A percentile compares a stretch with the other conserved stretches of the same genome.
Evolutionary conservation across 495 filamentous ascomycete species (phyloP).

Genomic region (Daldinia decipiens): DNA sequence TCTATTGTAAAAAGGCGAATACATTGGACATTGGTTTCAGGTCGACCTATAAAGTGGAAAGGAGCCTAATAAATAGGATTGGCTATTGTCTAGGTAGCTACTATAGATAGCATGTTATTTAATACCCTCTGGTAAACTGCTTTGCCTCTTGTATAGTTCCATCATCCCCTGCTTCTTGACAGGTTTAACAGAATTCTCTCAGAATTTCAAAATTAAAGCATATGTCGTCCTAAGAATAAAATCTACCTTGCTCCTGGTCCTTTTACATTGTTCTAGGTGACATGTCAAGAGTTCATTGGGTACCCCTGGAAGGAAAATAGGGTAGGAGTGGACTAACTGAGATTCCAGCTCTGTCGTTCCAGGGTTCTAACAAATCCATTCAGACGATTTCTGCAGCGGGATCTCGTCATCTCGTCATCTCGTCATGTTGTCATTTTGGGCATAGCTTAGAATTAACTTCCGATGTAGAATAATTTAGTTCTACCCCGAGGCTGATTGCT

Average conservation of each 20-base stretch:
- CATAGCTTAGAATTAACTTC: not conserved
- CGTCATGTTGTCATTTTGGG: not conserved
- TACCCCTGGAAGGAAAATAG: constrained; percentile 19
- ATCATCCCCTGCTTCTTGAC: constrained; percentile 4
- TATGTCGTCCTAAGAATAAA: constrained; percentile 4
- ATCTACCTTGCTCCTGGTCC: constrained; percentile 5
- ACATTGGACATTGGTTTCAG: not conserved
- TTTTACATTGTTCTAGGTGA: constrained; percentile 9
- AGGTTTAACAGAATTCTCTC: constrained; percentile 1
- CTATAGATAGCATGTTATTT: not conserved
- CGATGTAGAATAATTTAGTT: not conserved
- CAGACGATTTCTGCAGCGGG: not conserved
- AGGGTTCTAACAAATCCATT: not conserved
- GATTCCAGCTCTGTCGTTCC: not conserved
- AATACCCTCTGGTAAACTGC: not conserved
- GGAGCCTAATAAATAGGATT: not conserved
- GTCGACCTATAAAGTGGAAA: not conserved
- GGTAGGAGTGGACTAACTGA: constrained; percentile 7
- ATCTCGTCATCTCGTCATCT: not conserved
- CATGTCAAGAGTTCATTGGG: constrained; percentile 33
- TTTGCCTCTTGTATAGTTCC: not conserved
- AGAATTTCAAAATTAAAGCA: constrained; percentile 4
- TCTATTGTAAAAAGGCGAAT: not conserved
- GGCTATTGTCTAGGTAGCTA: not conserved
- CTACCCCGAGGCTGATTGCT: constrained; percentile 28